Evolutionary conservation across 2,329 filamentous ascomycete genomes (phyloP).

Genomic region (Diaporthe caulivora): DNA sequence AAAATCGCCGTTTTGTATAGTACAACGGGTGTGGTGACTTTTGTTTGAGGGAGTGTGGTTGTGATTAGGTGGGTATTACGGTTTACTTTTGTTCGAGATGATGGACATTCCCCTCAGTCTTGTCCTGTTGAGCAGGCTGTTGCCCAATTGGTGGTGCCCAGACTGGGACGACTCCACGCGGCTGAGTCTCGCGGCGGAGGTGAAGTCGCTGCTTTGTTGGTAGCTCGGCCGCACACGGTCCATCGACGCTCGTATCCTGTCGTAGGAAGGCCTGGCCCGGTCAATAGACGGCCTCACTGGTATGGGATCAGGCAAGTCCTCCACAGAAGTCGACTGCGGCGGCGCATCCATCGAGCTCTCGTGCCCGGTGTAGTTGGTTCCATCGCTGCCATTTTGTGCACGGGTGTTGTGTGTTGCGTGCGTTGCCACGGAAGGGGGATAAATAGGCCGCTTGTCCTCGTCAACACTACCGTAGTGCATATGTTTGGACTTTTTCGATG

Average conservation of each 20-base stretch:
- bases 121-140: conserved; percentile 41
- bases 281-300: conserved; percentile 70
- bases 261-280: conserved; percentile 84
- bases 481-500: conserved; percentile 66
- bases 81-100: conserved; percentile 46
- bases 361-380: conserved; percentile 86
- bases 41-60: conserved; percentile 20
- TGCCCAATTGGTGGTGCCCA: conserved; percentile 40
- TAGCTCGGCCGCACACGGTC: conserved; percentile 87
- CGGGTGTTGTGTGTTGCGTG: conserved; percentile 86
- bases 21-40: conserved; percentile 29
- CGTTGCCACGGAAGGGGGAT: conserved; percentile 89
- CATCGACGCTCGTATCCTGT: conserved; percentile 87
- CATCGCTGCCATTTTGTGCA: conserved; percentile 93
- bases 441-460: conserved; percentile 92
- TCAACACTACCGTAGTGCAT: conserved; percentile 75
- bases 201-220: conserved; percentile 91
- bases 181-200: conserved; percentile 85
- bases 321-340: conserved; percentile 38
- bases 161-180: conserved; percentile 83
- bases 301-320: conserved; percentile 44
- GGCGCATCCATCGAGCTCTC: conserved; percentile 70
- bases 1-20: conserved; percentile 30
- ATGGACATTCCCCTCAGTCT: conserved; percentile 47
- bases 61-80: conserved; percentile 33